Conservation (phyloP, 352 stramenopile species). For the Phytophthora multivora region DNA sequence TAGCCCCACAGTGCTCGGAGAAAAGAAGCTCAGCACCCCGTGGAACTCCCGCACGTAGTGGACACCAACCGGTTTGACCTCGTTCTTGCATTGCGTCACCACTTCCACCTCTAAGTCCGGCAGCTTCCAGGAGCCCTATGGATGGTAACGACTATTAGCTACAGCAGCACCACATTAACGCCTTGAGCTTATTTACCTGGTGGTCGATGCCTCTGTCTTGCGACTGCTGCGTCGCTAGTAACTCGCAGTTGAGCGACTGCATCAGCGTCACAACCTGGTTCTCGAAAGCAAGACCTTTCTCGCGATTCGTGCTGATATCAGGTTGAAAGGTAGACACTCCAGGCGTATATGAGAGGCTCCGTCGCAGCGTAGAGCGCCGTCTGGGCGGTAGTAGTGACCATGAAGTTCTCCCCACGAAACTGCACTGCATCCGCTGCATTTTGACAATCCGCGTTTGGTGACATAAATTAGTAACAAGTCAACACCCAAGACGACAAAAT, state of each 20-base stretch:
- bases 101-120: conserved; percentile 67
- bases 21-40: conserved; percentile 59
- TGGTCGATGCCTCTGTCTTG: conserved; percentile 81
- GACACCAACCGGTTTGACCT: conserved; percentile 69
- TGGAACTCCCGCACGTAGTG: conserved; percentile 78
- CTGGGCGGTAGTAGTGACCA: neutral
- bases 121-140: conserved; percentile 64
- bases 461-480: too few species aligned
- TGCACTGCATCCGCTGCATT: neutral
- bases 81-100: conserved; percentile 85
- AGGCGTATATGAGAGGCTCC: conserved; percentile 6
- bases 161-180: too few species aligned
- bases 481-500: too few species aligned
- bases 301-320: conserved; percentile 21
- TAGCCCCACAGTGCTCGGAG: conserved; percentile 51
- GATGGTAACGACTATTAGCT: conserved; percentile 6
- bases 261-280: conserved; percentile 61
- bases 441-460: conserved; percentile 5
- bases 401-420: conserved; percentile 2
- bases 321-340: neutral
- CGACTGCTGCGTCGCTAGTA: conserved; percentile 66
- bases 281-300: conserved; percentile 71
- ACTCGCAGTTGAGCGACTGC: conserved; percentile 50
- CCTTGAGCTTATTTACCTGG: conserved; percentile 32
- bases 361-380: neutral